phyloP scores from a whole-genome alignment of 2,329 filamentous ascomycete species.

The Torrubiella hemipterigena region DNA sequence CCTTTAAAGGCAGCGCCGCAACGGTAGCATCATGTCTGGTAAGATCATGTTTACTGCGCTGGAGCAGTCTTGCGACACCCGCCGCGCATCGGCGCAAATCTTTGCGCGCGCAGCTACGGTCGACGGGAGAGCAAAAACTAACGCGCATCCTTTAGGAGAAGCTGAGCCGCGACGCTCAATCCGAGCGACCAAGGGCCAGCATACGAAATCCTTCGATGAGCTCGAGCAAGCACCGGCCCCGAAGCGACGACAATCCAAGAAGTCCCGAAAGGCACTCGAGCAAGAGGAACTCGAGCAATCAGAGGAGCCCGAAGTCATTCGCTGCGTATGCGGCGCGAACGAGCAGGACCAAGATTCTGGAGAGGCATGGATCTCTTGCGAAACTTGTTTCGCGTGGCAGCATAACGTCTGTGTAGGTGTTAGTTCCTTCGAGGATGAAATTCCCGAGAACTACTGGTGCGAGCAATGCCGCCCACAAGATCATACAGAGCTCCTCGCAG shows the following conservation, averaged over 20 bases:
- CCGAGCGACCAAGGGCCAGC: conserved; percentile 91
- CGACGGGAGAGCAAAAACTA: too few species aligned
- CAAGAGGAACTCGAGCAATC: conserved; percentile 32
- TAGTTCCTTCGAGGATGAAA: conserved; percentile 62
- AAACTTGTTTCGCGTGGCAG: conserved; percentile 88
- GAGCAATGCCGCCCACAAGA: conserved; percentile 78
- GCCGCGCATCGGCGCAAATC: too few species aligned
- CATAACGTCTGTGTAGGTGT: conserved; percentile 94
- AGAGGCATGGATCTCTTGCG: conserved; percentile 92
- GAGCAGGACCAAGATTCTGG: conserved; percentile 77
- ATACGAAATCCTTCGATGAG: conserved; percentile 76
- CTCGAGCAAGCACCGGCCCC: conserved; percentile 46
- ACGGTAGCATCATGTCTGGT: conserved; percentile 6
- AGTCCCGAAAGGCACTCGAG: conserved; percentile 49
- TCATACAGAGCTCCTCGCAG: conserved; percentile 69
- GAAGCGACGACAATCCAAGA: conserved; percentile 39
- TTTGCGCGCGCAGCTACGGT: too few species aligned
- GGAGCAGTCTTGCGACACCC: too few species aligned
- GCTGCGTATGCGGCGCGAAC: conserved; percentile 84
- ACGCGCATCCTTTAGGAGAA: too few species aligned
- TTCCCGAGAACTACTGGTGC: conserved; percentile 81
- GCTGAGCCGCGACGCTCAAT: conserved; percentile 84
- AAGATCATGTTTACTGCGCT: too few species aligned
- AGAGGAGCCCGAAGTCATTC: conserved; percentile 52
- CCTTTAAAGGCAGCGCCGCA: neutral